These are phyloP conservation scores for Antarctomyces pellizariae DNA, from an alignment of 495 filamentous ascomycete genomes.

Conservation along the genomic window DNA sequence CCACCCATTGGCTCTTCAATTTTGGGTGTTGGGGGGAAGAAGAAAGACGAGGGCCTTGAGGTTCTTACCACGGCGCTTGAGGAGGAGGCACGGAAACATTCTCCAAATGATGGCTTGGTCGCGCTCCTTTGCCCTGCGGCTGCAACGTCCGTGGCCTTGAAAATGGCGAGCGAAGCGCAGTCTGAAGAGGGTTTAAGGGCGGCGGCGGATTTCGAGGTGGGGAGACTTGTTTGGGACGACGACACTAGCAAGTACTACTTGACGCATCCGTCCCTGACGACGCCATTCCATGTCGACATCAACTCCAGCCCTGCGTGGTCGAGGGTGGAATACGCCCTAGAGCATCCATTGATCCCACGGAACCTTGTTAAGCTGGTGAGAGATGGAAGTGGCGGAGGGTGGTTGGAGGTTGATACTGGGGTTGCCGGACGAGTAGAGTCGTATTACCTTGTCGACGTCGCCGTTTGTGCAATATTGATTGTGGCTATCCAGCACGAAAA, in stretches of 20 bases:
- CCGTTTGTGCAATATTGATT: slow-evolving; percentile 40
- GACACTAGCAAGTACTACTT: slow-evolving; percentile 40
- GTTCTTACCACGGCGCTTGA: slow-evolving; percentile 38
- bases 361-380: slow-evolving; percentile 25
- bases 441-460: slow-evolving; percentile 55
- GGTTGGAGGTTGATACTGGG: slow-evolving; percentile 26
- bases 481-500: slow-evolving; percentile 41
- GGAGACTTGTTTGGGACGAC: slow-evolving; percentile 44
- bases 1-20: no score
- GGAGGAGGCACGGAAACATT: slow-evolving; percentile 27
- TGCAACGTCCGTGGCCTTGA: slow-evolving; percentile 45
- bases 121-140: slow-evolving; percentile 46
- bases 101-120: slow-evolving; percentile 44
- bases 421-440: slow-evolving; percentile 27
- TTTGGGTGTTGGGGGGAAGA: no score
- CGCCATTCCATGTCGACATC: slow-evolving; percentile 29
- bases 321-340: slow-evolving; percentile 34
- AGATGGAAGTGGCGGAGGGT: slow-evolving; percentile 27
- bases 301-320: slow-evolving; percentile 26
- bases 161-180: slow-evolving; percentile 29
- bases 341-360: slow-evolving; percentile 31
- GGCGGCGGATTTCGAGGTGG: slow-evolving; percentile 48
- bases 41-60: slow-evolving; percentile 19
- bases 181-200: slow-evolving; percentile 28
- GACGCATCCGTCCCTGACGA: slow-evolving; percentile 41